Conservation (phyloP, 257 asterid genomes). For the Solanum virginianum region DNA sequence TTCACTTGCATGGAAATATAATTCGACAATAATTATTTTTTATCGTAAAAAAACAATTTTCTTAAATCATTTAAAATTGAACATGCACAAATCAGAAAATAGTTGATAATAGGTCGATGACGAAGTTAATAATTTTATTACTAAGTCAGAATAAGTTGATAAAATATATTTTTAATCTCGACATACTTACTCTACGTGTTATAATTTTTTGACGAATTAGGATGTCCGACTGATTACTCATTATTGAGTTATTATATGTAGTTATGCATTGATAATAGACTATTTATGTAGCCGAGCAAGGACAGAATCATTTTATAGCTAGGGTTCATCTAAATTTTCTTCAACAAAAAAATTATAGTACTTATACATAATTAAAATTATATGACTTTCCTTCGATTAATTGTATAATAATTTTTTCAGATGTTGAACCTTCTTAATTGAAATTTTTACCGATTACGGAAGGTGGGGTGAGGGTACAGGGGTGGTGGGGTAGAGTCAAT, state of each 20-base stretch:
- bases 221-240: neutral
- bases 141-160: neutral
- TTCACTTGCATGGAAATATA: neutral
- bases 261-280: neutral
- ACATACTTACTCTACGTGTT: rapidly evolving
- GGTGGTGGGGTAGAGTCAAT: neutral
- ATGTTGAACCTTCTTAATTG: too few species aligned
- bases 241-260: neutral
- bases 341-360: too few species aligned
- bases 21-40: neutral
- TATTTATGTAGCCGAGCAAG: neutral
- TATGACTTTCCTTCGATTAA: too few species aligned
- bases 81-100: too few species aligned
- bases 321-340: too few species aligned
- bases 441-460: too few species aligned
- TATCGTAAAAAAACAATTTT: neutral
- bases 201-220: neutral
- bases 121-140: neutral
- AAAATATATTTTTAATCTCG: neutral
- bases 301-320: too few species aligned
- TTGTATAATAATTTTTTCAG: too few species aligned
- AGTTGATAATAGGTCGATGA: neutral
- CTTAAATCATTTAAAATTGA: neutral
- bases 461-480: too few species aligned
- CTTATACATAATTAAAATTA: too few species aligned